phyloP scores from a whole-genome alignment of 257 asterid species.

The Solanum megistacrolobum region DNA sequence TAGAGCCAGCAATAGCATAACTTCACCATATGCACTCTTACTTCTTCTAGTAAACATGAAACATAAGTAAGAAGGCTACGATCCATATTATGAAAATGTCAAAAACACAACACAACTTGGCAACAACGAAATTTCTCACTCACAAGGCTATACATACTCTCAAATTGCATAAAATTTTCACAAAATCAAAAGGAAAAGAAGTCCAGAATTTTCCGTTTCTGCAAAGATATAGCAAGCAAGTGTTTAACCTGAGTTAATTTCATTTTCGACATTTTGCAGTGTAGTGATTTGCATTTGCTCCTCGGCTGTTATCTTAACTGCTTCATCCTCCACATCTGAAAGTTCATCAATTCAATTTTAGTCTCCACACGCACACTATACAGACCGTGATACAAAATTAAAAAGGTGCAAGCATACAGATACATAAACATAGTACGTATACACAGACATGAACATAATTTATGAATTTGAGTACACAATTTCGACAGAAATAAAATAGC shows the following conservation, averaged over 20 bases:
- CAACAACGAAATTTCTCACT: not conserved
- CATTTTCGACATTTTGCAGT: conserved; percentile 53
- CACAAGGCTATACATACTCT: not conserved
- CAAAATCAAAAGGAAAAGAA: not conserved
- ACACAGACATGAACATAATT: not conserved
- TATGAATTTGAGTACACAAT: not conserved
- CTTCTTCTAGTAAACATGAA: not conserved
- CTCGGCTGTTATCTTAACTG: conserved; percentile 57
- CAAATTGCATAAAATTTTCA: not conserved
- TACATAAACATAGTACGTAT: not conserved
- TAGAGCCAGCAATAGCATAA: not conserved
- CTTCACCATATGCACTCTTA: not conserved
- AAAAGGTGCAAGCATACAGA: not conserved
- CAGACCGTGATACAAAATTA: not conserved
- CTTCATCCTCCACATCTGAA: conserved; percentile 95
- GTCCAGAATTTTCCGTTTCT: not conserved
- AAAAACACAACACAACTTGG: not conserved
- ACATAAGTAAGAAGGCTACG: not conserved
- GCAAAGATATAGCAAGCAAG: not conserved
- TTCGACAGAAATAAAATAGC: not conserved
- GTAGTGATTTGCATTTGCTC: conserved; percentile 67
- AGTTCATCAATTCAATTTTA: not conserved
- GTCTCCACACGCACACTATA: not conserved
- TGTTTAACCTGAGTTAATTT: conserved; percentile 48
- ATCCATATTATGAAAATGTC: not conserved